Conservation (phyloP, 306 rosid species). For the Lathyrus tuberosus region DNA sequence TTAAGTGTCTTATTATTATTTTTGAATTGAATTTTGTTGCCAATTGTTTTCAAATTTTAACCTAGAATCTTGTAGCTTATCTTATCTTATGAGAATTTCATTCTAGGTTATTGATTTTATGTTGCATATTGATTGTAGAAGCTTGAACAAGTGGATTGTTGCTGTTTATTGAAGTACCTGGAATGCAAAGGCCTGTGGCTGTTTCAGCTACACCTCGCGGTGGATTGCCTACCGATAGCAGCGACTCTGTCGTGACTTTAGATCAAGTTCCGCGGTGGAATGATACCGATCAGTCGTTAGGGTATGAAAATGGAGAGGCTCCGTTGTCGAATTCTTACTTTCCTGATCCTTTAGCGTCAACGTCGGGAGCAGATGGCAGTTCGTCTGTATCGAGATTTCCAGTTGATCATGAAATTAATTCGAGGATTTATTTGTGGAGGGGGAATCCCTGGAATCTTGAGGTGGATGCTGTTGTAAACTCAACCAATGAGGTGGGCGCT, state of each 20-base stretch:
- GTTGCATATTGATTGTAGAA: conserved; percentile 38
- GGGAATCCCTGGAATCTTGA: conserved; percentile 98
- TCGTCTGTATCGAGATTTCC: conserved; percentile 78
- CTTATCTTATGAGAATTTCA: conserved; percentile 22
- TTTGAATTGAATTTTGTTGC: background rate
- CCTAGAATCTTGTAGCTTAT: background rate
- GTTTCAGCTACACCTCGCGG: conserved; percentile 62
- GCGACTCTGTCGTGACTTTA: conserved; percentile 72
- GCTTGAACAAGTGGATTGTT: conserved; percentile 31
- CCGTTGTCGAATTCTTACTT: conserved; percentile 64
- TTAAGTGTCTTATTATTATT: no score
- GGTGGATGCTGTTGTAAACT: conserved; percentile 97
- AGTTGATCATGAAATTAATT: conserved; percentile 78
- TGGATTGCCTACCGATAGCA: conserved; percentile 68
- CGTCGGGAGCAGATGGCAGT: conserved; percentile 51
- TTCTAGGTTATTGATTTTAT: conserved; percentile 33
- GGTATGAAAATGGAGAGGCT: conserved; percentile 61
- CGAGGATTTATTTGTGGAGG: conserved; percentile 92
- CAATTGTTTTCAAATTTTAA: conserved; percentile 14
- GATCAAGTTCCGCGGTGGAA: conserved; percentile 97
- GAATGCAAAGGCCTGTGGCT: conserved; percentile 77
- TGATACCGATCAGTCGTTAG: conserved; percentile 78
- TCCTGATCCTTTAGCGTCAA: conserved; percentile 78
- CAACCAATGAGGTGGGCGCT: conserved; percentile 82
- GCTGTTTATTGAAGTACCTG: conserved; percentile 43